A percentile compares a stretch with the other conserved stretches of the same genome.
Evolutionary conservation across 2,329 filamentous ascomycete genomes (phyloP).

Genomic region (Bretziella fagacearum): DNA sequence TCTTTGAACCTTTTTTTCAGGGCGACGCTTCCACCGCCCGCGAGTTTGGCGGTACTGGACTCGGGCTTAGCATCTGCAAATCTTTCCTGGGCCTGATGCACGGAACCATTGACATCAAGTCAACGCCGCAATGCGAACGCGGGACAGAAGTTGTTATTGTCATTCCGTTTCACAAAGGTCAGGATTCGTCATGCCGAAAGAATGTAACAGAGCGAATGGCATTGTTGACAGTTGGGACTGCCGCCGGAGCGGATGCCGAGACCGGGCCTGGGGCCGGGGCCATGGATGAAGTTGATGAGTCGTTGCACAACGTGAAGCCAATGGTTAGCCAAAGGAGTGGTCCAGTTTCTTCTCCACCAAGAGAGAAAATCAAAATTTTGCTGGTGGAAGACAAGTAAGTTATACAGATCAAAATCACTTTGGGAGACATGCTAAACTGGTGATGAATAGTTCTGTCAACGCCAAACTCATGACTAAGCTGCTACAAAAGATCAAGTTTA

Average conservation of each 20-base stretch:
- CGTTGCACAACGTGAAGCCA: not conserved
- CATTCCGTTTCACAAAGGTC: conserved; percentile 53
- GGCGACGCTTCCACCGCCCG: conserved; percentile 65
- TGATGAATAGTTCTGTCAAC: conserved; percentile 9
- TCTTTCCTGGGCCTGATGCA: conserved; percentile 67
- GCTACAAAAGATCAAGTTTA: conserved; percentile 16
- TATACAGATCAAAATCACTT: no score
- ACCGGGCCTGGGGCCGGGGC: not conserved
- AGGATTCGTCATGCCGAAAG: not conserved
- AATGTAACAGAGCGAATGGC: not conserved
- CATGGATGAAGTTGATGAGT: not conserved
- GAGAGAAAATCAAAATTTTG: conserved; percentile 49
- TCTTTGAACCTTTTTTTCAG: conserved; percentile 71
- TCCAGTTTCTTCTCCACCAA: conserved; percentile 16
- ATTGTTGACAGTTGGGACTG: not conserved
- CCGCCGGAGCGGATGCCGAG: not conserved
- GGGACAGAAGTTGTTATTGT: conserved; percentile 63
- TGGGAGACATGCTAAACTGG: not conserved
- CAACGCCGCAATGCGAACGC: conserved; percentile 28
- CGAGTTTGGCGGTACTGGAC: conserved; percentile 61
- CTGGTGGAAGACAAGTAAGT: conserved; percentile 68
- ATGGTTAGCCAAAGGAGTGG: not conserved
- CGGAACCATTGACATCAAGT: conserved; percentile 55
- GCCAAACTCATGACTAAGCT: conserved; percentile 16
- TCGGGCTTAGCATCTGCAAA: conserved; percentile 67